Percentiles rank a stretch among this genome's conserved stretches.
phyloP scores from a whole-genome alignment of 208 protist genomes.

The Plasmodiophora brassicae region DNA sequence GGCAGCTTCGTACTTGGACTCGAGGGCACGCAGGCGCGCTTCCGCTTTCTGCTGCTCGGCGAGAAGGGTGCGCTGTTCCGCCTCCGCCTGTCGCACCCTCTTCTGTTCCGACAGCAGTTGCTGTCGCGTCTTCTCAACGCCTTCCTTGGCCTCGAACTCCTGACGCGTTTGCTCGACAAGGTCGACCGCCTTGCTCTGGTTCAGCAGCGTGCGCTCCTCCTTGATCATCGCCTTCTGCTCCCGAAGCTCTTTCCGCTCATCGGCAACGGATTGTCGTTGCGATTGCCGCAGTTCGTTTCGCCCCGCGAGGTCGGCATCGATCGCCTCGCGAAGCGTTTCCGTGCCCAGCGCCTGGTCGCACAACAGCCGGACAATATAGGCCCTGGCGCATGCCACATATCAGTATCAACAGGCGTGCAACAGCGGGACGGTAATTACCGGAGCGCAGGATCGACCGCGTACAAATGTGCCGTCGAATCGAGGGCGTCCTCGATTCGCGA shows the following conservation, averaged over 20 bases:
- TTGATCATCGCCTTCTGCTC: not conserved
- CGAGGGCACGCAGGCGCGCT: not conserved
- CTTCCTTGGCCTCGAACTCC: not conserved
- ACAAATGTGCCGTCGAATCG: too few relatives aligned
- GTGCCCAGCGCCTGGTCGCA: not conserved
- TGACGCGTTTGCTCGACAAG: not conserved
- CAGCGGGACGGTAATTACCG: too few relatives aligned
- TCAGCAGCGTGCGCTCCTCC: not conserved
- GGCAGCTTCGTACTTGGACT: not conserved
- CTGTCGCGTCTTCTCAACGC: constrained; percentile 3
- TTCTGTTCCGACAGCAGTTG: not conserved
- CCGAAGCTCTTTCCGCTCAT: not conserved
- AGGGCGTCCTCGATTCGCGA: too few relatives aligned
- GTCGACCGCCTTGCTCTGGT: not conserved
- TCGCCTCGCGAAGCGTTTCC: not conserved
- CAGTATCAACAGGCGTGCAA: too few relatives aligned
- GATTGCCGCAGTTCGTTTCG: constrained; percentile 14
- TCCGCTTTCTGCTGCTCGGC: not conserved
- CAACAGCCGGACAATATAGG: not conserved
- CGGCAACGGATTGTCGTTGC: not conserved
- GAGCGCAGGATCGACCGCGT: too few relatives aligned
- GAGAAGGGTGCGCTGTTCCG: not conserved
- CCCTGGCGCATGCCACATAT: too few relatives aligned
- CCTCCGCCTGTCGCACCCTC: not conserved
- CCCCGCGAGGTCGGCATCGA: not conserved